Conservation (phyloP, 345 rosid genomes). For the Eucalyptus leucophloia region DNA sequence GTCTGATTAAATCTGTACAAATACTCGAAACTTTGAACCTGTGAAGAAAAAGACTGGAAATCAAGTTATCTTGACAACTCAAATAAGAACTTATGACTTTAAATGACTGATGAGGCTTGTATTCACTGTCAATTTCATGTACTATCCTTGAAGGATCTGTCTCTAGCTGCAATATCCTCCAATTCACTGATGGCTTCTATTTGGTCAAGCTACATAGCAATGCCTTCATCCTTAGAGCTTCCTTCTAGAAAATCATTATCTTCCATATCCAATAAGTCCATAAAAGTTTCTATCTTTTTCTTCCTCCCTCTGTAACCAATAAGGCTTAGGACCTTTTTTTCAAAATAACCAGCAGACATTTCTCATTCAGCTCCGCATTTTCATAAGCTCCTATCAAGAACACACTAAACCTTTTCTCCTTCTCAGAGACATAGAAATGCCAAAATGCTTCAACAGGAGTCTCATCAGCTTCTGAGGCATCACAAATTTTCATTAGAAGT, state of each 20-base stretch:
- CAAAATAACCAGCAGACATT: constrained; percentile 49
- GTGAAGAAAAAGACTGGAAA: background rate
- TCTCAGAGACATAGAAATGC: constrained; percentile 76
- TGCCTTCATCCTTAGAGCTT: constrained; percentile 17
- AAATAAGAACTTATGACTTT: background rate
- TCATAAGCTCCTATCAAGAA: constrained; percentile 73
- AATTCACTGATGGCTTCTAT: constrained; percentile 14
- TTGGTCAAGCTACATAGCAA: constrained; percentile 8
- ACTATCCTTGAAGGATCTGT: constrained; percentile 32
- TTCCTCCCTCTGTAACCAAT: constrained; percentile 59
- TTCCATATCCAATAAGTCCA: constrained; percentile 47
- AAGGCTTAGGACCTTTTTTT: constrained; percentile 49
- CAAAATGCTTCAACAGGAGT: constrained; percentile 72
- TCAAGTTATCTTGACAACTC: background rate
- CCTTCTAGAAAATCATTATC: constrained; percentile 10
- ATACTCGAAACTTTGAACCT: background rate
- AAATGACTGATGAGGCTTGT: background rate
- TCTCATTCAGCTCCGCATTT: constrained; percentile 51
- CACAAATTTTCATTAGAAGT: constrained; percentile 59
- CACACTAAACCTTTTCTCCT: constrained; percentile 84
- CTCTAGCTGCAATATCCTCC: constrained; percentile 10
- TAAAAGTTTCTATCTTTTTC: constrained; percentile 31
- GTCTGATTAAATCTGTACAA: background rate
- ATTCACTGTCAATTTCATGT: constrained; percentile 11
- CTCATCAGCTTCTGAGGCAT: constrained; percentile 96